Evolutionary conservation across 768 basidiomycete genomes (phyloP).

Genomic region (Rhodosporidiobolus odoratus): DNA sequence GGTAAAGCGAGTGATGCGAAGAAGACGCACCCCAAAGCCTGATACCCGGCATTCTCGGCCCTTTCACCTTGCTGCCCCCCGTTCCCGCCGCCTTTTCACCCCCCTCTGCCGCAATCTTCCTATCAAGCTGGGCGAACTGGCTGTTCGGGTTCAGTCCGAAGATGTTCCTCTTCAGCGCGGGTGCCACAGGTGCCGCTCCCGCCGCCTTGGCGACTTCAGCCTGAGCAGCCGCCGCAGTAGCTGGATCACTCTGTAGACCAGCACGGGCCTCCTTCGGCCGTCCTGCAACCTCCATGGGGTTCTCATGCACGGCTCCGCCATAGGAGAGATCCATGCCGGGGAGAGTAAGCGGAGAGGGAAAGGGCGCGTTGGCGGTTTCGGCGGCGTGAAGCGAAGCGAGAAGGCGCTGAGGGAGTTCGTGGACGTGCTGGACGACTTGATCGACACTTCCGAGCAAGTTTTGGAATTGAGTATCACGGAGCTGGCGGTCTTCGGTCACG

Average conservation of each 20-base stretch:
- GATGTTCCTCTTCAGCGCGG: not conserved
- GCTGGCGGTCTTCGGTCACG: slow-evolving; percentile 22
- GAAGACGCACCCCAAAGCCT: slow-evolving; percentile 21
- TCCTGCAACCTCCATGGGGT: not conserved
- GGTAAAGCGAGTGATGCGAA: not conserved
- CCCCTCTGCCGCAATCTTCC: not conserved
- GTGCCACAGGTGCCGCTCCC: not conserved
- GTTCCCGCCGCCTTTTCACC: not conserved
- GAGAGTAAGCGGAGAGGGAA: not conserved
- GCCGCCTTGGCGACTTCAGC: not conserved
- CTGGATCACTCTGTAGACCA: not conserved
- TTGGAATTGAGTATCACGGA: slow-evolving; percentile 7
- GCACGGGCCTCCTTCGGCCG: not conserved
- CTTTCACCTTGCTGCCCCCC: not conserved
- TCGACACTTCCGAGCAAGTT: slow-evolving; percentile 10
- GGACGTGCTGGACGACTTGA: slow-evolving; percentile 13
- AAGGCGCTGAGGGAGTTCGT: slow-evolving; percentile 21
- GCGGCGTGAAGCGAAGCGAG: not conserved
- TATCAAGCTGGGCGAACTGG: slow-evolving; percentile 17
- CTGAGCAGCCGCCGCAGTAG: not conserved
- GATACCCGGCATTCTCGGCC: slow-evolving; percentile 25
- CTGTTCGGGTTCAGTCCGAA: slow-evolving; percentile 19
- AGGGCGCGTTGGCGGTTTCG: not conserved
- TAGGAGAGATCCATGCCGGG: not conserved
- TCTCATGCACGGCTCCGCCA: too few relatives aligned